A percentile compares a stretch with the other conserved stretches of the same genome.
Conservation (phyloP, 148 eudicot genomes). For the Dysphania ambrosioides region DNA sequence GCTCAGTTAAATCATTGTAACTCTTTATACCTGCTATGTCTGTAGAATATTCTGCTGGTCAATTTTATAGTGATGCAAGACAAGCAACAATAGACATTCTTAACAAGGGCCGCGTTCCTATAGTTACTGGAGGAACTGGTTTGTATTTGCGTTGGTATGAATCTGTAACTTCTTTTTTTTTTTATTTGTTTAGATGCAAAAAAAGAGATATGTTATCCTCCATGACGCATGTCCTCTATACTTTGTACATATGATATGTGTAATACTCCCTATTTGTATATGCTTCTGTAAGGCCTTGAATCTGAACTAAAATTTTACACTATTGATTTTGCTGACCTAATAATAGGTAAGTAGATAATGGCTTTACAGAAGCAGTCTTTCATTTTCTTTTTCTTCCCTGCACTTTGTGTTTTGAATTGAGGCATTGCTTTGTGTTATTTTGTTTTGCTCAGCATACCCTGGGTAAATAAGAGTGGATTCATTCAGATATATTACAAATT, state of each 20-base stretch:
- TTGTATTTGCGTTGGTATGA: conserved; percentile 90
- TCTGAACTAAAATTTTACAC: not conserved
- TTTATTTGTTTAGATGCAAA: conserved; percentile 4
- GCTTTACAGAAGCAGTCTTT: not conserved
- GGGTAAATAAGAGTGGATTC: not conserved
- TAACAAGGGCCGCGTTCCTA: conserved; percentile 72
- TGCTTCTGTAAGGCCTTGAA: not conserved
- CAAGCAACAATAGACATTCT: conserved; percentile 71
- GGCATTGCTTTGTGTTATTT: conserved; percentile 1
- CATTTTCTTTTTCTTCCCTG: not conserved
- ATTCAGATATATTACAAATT: conserved; percentile 7
- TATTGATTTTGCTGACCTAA: not conserved
- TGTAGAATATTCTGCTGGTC: conserved; percentile 86
- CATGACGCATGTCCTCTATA: not conserved
- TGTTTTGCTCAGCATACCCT: not conserved
- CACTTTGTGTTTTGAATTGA: not conserved
- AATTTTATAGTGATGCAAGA: conserved; percentile 90
- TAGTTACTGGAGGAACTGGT: conserved; percentile 94
- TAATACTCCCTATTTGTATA: too few species aligned
- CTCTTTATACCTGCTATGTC: not conserved
- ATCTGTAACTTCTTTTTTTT: not conserved
- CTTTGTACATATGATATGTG: not conserved
- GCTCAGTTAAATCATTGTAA: not conserved
- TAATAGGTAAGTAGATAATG: not conserved
- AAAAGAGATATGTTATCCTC: not conserved